Percentiles rank a stretch among this genome's conserved stretches.
Conservation (phyloP, 257 asterid genomes). For the Capsicum baccatum region DNA sequence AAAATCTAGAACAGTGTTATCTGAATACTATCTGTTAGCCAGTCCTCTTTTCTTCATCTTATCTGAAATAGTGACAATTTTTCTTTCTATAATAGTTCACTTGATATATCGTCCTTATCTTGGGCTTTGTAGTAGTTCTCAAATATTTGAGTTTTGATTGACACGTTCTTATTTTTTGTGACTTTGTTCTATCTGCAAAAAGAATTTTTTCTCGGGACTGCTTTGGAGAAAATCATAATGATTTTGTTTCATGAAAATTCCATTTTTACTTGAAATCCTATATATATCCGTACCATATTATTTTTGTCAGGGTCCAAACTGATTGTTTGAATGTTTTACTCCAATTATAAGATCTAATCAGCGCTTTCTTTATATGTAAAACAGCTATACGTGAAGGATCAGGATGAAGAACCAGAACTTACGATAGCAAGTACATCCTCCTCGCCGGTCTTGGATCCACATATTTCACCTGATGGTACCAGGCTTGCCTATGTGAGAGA, state of each 20-base stretch:
- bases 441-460: constrained; percentile 90
- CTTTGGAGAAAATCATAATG: background rate
- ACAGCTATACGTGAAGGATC: constrained; percentile 82
- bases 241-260: background rate
- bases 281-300: background rate
- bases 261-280: background rate
- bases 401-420: constrained; percentile 58
- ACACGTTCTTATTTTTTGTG: background rate
- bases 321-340: background rate
- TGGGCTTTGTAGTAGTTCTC: background rate
- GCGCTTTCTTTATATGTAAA: constrained; percentile 29
- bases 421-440: constrained; percentile 63
- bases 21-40: background rate
- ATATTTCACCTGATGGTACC: constrained; percentile 86
- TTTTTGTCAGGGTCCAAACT: constrained; percentile 9
- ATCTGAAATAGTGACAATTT: constrained; percentile 21
- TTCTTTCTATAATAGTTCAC: background rate
- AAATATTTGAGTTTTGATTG: constrained; percentile 15
- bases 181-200: background rate
- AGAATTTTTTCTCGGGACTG: background rate
- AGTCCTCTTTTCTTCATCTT: background rate
- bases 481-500: constrained; percentile 81
- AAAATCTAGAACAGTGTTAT: background rate
- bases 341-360: constrained; percentile 23
- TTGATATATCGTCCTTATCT: background rate